A percentile compares a stretch with the other conserved stretches of the same genome.
These are phyloP conservation scores for Gynochthodes officinalis DNA, from an alignment of 257 asterid genomes.

Conservation along the genomic window DNA sequence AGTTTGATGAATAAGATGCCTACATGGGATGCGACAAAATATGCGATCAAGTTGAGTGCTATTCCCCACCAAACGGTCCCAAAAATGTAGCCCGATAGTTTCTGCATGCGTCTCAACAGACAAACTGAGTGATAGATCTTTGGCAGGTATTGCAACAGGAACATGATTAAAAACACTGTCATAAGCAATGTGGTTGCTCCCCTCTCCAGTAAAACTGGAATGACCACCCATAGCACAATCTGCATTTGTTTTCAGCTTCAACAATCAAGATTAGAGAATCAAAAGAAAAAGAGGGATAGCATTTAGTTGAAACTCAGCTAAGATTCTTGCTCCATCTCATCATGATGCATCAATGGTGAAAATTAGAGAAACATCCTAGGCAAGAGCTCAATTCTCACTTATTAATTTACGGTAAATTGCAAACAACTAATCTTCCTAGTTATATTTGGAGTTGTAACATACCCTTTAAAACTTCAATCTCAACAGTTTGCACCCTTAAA, in stretches of 20 bases:
- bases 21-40: constrained; percentile 94
- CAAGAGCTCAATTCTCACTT: too few species aligned
- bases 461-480: too few species aligned
- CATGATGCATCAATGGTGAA: too few species aligned
- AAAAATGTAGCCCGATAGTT: constrained; percentile 78
- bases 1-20: constrained; percentile 12
- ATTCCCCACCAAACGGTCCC: constrained; percentile 99
- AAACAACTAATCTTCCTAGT: too few species aligned
- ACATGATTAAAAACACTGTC: constrained; percentile 63
- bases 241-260: constrained; percentile 29
- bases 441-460: too few species aligned
- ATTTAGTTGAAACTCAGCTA: too few species aligned
- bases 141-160: constrained; percentile 78
- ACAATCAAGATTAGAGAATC: background rate
- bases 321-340: too few species aligned
- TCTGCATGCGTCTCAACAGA: constrained; percentile 80
- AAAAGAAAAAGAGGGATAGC: background rate
- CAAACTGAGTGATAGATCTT: constrained; percentile 88
- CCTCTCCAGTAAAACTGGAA: constrained; percentile 56
- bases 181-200: constrained; percentile 73
- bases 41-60: constrained; percentile 94
- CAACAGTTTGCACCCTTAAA: too few species aligned
- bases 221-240: constrained; percentile 74
- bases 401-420: too few species aligned
- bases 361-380: too few species aligned